Percentiles rank a stretch among this genome's conserved stretches.
These are phyloP conservation scores for Naematelia aurantialba DNA, from an alignment of 768 basidiomycete species.

Conservation along the genomic window DNA sequence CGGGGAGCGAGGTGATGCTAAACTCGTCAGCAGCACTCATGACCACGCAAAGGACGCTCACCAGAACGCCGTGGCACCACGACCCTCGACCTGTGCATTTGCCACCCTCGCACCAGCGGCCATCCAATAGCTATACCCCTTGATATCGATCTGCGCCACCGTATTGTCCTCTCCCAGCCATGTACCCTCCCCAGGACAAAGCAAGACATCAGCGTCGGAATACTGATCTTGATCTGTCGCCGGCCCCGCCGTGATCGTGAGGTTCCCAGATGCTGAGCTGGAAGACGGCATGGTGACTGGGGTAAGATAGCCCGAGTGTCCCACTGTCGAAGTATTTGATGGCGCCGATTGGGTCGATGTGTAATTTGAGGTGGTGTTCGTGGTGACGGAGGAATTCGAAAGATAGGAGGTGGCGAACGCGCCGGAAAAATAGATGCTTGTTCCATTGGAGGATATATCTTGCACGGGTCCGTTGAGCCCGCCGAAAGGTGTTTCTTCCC, in stretches of 20 bases:
- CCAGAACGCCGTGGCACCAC: slow-evolving; percentile 87
- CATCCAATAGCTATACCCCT: slow-evolving; percentile 68
- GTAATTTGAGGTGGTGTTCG: slow-evolving; percentile 60
- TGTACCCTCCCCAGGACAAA: slow-evolving; percentile 79
- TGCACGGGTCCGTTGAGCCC: slow-evolving; percentile 74
- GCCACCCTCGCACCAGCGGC: slow-evolving; percentile 81
- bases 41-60: slow-evolving; percentile 51
- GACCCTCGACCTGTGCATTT: slow-evolving; percentile 76
- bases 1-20: slow-evolving; percentile 82
- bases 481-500: slow-evolving; percentile 74
- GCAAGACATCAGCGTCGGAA: slow-evolving; percentile 52
- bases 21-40: slow-evolving; percentile 13
- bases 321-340: slow-evolving; percentile 61
- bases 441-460: slow-evolving; percentile 68
- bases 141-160: slow-evolving; percentile 68
- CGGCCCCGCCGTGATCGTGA: slow-evolving; percentile 55
- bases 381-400: slow-evolving; percentile 43
- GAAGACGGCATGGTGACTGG: slow-evolving; percentile 64
- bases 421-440: slow-evolving; percentile 80
- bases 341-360: slow-evolving; percentile 80
- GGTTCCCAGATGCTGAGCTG: slow-evolving; percentile 60
- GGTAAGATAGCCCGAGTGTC: slow-evolving; percentile 84
- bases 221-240: slow-evolving; percentile 38
- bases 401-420: slow-evolving; percentile 74
- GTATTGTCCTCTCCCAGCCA: slow-evolving; percentile 79